Percentiles rank a stretch among this genome's conserved stretches.
These are phyloP conservation scores for Pleurotus tuber-regium DNA, from an alignment of 768 basidiomycete genomes.

Conservation along the genomic window DNA sequence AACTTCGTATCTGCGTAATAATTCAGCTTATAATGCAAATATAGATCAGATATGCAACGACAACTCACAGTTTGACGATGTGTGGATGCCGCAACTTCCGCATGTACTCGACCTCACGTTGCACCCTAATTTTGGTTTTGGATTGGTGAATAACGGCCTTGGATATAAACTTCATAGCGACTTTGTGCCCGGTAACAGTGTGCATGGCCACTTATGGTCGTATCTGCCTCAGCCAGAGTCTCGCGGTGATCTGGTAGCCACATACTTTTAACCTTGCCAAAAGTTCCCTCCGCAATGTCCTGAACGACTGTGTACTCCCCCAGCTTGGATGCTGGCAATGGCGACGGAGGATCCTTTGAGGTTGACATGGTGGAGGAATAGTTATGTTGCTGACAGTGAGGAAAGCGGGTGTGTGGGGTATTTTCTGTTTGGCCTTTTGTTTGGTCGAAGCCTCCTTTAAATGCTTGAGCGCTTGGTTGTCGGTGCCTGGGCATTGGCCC, in stretches of 20 bases:
- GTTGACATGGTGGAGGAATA: slow-evolving; percentile 15
- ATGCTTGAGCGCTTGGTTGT: background rate
- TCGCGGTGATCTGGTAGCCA: slow-evolving; percentile 16
- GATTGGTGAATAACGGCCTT: slow-evolving; percentile 91
- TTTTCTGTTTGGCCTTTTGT: slow-evolving; percentile 17
- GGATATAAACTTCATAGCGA: slow-evolving; percentile 97
- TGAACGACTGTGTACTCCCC: slow-evolving; percentile 88
- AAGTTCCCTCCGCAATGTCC: slow-evolving; percentile 94
- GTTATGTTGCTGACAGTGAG: too few relatives aligned
- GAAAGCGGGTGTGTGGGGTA: slow-evolving; percentile 30
- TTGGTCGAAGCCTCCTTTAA: background rate
- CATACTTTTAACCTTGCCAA: slow-evolving; percentile 99
- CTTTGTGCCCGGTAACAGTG: slow-evolving; percentile 90
- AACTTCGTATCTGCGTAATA: slow-evolving; percentile 60
- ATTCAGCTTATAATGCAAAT: slow-evolving; percentile 12
- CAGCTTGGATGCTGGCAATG: slow-evolving; percentile 66
- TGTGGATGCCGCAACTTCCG: slow-evolving; percentile 91
- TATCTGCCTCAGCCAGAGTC: background rate
- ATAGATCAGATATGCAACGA: background rate
- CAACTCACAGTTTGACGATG: slow-evolving; percentile 91
- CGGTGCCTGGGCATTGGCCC: background rate
- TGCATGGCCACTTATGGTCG: slow-evolving; percentile 78
- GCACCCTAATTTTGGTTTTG: slow-evolving; percentile 89
- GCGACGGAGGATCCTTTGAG: slow-evolving; percentile 30
- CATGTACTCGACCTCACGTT: slow-evolving; percentile 97